Evolutionary conservation across 1,139 yeast genomes (phyloP), one percentile per base, ranked within the genome.

Genomic region (Nakaseomyces sp.): DNA sequence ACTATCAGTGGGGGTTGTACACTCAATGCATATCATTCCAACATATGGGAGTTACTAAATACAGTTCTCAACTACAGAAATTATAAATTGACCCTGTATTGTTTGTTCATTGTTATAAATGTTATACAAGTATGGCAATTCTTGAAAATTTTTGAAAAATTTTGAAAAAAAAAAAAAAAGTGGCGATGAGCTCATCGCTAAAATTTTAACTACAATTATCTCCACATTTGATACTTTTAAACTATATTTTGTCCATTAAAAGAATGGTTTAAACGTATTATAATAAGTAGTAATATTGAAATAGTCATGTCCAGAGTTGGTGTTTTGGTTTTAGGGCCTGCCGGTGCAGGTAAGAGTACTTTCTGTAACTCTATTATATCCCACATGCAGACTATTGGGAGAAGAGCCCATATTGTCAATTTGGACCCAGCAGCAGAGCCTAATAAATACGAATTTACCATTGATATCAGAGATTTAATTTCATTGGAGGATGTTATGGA

Each of bases 341-440:
- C 98, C 0, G 98, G 98, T 30, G 97, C 84, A 12, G 98, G 98
- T 9, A 91, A 81, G 65, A 78, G 88, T 42, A 87, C 98, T 0
- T 91, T 91, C 61, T 89, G 97, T 67, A 85, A 85, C 58, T 72
- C 95, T 12, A 75, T 91, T 48, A 83, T 93, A 45, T 68, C 94
- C 1, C 85, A 91, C 62, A 85, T 93, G 81, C 94, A 87, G 64
- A 74, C 87, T 24, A 73, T 85, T 24, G 97, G 98, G 1, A 79
- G 98, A 47, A 71, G 95, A 40, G 96, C 96, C 1, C 97, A 91
- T 63, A 78, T 93, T 37, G 96, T 91, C 20, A 91, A 91, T 60
- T 69, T 93, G 42, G 98, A 91, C 65, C 99, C 99, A 7, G 98
- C 98, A 0, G 98, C 98, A 2, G 96, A 88, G 51, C 87, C 97